Conservation (phyloP, 192 early-diverging fungal species). For the Thoreauomyces humboldtii region DNA sequence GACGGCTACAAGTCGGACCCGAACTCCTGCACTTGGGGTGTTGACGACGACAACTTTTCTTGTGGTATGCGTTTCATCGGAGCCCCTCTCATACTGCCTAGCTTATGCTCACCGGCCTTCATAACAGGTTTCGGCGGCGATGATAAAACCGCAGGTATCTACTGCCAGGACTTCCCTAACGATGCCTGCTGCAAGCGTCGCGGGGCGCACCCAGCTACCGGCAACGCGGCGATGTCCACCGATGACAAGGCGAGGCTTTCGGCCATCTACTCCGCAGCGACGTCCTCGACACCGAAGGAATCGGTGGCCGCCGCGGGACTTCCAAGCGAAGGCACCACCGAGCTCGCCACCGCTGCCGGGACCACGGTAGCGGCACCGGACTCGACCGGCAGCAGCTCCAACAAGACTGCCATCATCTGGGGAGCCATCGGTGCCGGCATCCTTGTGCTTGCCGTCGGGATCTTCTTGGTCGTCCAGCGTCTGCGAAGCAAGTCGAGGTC, state of each 20-base stretch:
- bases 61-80: conserved; percentile 22
- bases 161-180: conserved; percentile 31
- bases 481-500: neutral
- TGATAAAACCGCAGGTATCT: conserved; percentile 23
- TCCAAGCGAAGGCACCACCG: neutral
- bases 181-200: conserved; percentile 26
- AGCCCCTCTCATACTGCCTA: conserved; percentile 8
- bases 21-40: conserved; percentile 18
- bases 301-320: neutral
- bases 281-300: neutral
- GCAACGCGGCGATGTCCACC: neutral
- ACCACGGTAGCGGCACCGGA: neutral
- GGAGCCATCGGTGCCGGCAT: conserved; percentile 15
- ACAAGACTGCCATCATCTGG: conserved; percentile 28
- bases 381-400: neutral
- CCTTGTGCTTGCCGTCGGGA: no score
- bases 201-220: neutral
- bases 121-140: conserved; percentile 36
- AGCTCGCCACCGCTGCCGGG: neutral
- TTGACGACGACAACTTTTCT: conserved; percentile 25
- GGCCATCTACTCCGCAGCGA: neutral
- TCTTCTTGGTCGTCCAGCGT: neutral
- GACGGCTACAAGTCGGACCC: neutral
- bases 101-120: neutral
- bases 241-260: neutral